Evolutionary conservation across 805 yeast species (phyloP).

Genomic region (Millerozyma miso): DNA sequence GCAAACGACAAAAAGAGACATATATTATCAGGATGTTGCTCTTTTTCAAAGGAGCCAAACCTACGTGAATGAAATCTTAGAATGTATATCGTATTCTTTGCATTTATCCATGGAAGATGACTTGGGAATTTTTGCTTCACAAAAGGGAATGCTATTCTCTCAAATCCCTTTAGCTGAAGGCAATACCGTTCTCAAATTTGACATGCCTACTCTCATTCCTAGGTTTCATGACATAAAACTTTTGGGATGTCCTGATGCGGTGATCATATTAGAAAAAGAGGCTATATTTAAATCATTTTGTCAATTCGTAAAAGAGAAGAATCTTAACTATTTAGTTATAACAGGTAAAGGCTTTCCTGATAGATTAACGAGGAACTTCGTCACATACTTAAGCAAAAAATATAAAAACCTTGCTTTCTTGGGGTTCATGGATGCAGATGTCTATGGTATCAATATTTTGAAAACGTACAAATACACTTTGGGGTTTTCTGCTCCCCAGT

Average conservation of each 20-base stretch:
- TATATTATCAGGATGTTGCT: slow-evolving; percentile 55
- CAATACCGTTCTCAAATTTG: neutral
- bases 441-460: slow-evolving; percentile 56
- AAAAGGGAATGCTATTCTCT: slow-evolving; percentile 53
- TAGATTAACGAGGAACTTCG: slow-evolving; percentile 42
- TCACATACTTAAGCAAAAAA: slow-evolving; percentile 21
- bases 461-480: slow-evolving; percentile 29
- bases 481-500: slow-evolving; percentile 2
- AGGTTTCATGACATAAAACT: neutral
- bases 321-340: slow-evolving; percentile 24
- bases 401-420: slow-evolving; percentile 34
- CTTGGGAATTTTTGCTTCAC: slow-evolving; percentile 48
- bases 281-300: slow-evolving; percentile 36
- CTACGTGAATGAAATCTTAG: slow-evolving; percentile 36
- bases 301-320: slow-evolving; percentile 10
- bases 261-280: slow-evolving; percentile 36
- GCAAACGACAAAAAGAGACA: slow-evolving; percentile 47
- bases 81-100: slow-evolving; percentile 33
- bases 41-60: slow-evolving; percentile 43
- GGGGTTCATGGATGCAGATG: slow-evolving; percentile 60
- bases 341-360: slow-evolving; percentile 74
- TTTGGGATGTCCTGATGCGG: slow-evolving; percentile 3
- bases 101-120: slow-evolving; percentile 28
- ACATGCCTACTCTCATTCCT: slow-evolving; percentile 20
- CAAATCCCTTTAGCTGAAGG: slow-evolving; percentile 9